phyloP scores from a whole-genome alignment of 176 grass and related monocot genomes.

The Oryza officinalis region DNA sequence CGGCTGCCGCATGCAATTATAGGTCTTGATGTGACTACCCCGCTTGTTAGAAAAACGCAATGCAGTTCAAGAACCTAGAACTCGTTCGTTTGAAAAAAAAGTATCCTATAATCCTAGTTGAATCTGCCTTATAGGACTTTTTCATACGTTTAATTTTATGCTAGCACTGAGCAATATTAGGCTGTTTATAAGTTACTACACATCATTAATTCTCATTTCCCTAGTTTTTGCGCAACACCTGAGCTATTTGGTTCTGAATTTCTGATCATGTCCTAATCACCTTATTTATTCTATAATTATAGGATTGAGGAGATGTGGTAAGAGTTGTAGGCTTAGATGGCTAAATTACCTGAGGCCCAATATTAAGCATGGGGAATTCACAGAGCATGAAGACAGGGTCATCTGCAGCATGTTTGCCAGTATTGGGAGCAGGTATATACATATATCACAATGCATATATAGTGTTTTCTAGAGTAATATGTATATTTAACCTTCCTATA shows the following conservation, averaged over 20 bases:
- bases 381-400: slow-evolving; percentile 76
- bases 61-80: slow-evolving; percentile 15
- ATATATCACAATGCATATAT: background rate
- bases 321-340: slow-evolving; percentile 98
- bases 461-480: background rate
- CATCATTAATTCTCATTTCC: background rate
- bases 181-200: slow-evolving; percentile 3
- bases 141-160: background rate
- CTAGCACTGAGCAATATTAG: background rate
- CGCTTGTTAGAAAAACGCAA: background rate
- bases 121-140: background rate
- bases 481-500: background rate
- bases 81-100: background rate
- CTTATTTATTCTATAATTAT: slow-evolving; percentile 8
- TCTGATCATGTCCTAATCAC: background rate
- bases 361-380: slow-evolving; percentile 92
- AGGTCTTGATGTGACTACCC: background rate
- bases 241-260: background rate
- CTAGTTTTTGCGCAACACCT: background rate
- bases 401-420: slow-evolving; percentile 78
- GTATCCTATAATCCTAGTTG: background rate
- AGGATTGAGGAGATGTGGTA: slow-evolving; percentile 93
- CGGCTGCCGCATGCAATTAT: slow-evolving; percentile 4
- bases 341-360: slow-evolving; percentile 94
- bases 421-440: slow-evolving; percentile 90